Conservation (phyloP, 192 early-diverging fungal species). For the Allomyces javanicus region DNA sequence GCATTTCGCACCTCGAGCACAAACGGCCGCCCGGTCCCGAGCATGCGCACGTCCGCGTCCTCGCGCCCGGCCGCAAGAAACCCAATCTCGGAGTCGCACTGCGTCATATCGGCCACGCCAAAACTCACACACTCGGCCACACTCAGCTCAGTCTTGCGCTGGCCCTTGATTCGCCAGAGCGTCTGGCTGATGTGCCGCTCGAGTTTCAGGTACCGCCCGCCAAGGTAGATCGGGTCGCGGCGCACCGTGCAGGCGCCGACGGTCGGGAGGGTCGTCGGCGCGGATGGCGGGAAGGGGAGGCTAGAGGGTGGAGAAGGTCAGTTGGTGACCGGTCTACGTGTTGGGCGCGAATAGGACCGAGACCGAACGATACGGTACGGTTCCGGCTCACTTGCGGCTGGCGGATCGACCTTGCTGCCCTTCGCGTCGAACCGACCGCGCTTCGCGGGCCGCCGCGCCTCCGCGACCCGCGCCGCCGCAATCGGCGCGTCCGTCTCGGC, state of each 20-base stretch:
- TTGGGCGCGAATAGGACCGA: not conserved
- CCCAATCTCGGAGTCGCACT: slow-evolving; percentile 24
- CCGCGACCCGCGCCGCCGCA: not conserved
- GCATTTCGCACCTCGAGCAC: slow-evolving; percentile 77
- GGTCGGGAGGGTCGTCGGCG: not conserved
- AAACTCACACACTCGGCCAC: slow-evolving; percentile 60
- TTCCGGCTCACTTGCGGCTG: too few species aligned
- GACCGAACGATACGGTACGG: not conserved
- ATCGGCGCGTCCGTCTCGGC: not conserved
- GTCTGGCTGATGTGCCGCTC: slow-evolving; percentile 64
- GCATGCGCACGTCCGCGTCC: slow-evolving; percentile 87
- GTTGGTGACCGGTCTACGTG: not conserved
- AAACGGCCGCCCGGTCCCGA: slow-evolving; percentile 78
- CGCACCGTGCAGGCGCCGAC: not conserved
- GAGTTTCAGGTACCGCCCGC: slow-evolving; percentile 48
- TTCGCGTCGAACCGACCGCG: not conserved
- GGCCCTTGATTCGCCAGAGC: slow-evolving; percentile 53
- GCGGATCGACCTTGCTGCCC: too few species aligned
- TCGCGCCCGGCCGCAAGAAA: slow-evolving; percentile 74
- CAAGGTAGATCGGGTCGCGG: not conserved
- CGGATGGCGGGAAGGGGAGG: not conserved
- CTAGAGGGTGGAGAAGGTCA: not conserved
- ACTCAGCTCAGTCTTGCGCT: slow-evolving; percentile 45
- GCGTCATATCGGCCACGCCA: slow-evolving; percentile 30
- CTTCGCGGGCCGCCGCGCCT: not conserved